Evolutionary conservation across 176 grass and related monocot genomes (phyloP), one percentile per base, ranked within the genome.

Genomic region (Leersia perrieri): DNA sequence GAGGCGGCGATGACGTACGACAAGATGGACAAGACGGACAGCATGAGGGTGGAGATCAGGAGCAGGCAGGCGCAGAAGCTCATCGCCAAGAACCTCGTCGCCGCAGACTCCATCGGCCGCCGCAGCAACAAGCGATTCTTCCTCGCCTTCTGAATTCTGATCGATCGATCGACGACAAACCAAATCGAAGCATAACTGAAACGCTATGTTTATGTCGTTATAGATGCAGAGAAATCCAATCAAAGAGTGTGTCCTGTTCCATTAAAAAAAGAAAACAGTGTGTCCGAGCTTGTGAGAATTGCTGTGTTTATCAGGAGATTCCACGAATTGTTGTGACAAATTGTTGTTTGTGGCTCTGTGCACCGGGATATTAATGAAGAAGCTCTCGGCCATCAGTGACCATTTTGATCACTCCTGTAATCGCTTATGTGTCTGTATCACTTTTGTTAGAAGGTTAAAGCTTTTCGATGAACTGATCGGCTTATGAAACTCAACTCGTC

Each of bases 1-100:
- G 7, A 71, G 41, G 6, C 33, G 9, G 29, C 69, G 27, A 9
- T 12, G 23, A 41, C 70, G 6, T 98, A 98, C 34, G 84, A 89
- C 81, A 95, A 91, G 84, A 87, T 99, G 88, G 88, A 86, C 57
- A 99, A 99, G 74, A 99, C 92, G 18, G 96, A 99, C 0, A 99
- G 92, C 90, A 99, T 99, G 96, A 89, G 96, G 34, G 90, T 99
- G 71, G 96, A 99, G 80, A 99, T 99, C 70, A 89, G 73, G 62
- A 99, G 96, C 84, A 71, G 78, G 33, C 94, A 82, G 33, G 88
- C 92, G 57, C 86, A 80, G 35, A 93, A 99, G 87, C 88, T 95
- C 66, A 99, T 99, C 74, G 90, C 90, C 78, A 99, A 99, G 88
- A 99, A 95, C 83, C 96, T 99, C 55, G 44, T 83, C 80, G 63